phyloP scores from a whole-genome alignment of 176 grass and related monocot species.

The Raddia guianensis region DNA sequence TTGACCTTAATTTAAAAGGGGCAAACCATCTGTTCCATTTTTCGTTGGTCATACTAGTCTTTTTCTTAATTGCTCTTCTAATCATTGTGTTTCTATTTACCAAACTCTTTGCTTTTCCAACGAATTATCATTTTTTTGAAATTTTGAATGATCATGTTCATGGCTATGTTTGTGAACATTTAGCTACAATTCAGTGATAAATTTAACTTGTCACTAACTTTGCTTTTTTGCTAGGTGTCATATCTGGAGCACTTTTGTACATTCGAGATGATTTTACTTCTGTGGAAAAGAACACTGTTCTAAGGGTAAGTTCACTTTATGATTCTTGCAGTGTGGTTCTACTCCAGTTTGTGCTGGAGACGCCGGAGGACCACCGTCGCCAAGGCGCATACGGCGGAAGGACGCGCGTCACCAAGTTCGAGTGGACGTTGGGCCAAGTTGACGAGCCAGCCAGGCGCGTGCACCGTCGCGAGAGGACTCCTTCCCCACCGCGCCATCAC shows the following conservation, averaged over 20 bases:
- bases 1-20: too few species aligned
- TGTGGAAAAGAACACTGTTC: conserved; percentile 69
- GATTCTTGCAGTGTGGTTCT: conserved; percentile 7
- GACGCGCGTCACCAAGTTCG: too few species aligned
- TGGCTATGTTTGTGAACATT: background rate
- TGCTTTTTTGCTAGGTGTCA: conserved; percentile 66
- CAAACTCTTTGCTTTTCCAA: background rate
- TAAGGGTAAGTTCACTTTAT: conserved; percentile 50
- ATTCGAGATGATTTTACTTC: conserved; percentile 80
- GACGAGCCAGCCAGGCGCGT: too few species aligned
- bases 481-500: too few species aligned
- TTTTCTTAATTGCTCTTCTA: background rate
- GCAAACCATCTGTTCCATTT: background rate
- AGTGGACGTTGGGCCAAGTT: too few species aligned
- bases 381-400: too few species aligned
- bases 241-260: conserved; percentile 95
- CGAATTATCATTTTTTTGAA: background rate
- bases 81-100: background rate
- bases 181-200: background rate
- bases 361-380: too few species aligned
- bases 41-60: background rate
- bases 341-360: conserved; percentile 27
- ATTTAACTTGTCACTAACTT: background rate
- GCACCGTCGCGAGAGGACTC: too few species aligned
- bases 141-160: background rate